These are phyloP conservation scores for Phytophthora hibernalis DNA, from an alignment of 352 stramenopile species.

Conservation along the genomic window DNA sequence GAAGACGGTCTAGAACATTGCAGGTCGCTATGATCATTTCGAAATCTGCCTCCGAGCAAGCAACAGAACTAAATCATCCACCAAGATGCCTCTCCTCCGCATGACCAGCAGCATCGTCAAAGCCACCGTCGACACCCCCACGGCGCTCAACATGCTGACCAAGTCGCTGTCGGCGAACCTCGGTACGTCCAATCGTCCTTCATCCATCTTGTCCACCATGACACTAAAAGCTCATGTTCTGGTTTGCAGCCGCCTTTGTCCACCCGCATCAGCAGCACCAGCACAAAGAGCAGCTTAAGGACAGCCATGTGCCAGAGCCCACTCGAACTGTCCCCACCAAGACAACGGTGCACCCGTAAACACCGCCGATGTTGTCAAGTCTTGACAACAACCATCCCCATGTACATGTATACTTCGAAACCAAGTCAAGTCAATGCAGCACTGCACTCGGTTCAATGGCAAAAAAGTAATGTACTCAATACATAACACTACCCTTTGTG, in stretches of 20 bases:
- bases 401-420: background rate
- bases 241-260: constrained; percentile 11
- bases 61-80: background rate
- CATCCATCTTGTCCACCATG: too few species aligned
- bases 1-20: background rate
- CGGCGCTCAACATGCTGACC: constrained; percentile 26
- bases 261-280: constrained; percentile 21
- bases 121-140: constrained; percentile 27
- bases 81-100: constrained; percentile 24
- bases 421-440: constrained; percentile 7
- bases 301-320: constrained; percentile 11
- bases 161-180: constrained; percentile 29
- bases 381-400: background rate
- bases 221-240: background rate
- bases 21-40: constrained; percentile 2
- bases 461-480: constrained; percentile 36
- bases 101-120: constrained; percentile 36
- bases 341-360: constrained; percentile 10
- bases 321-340: constrained; percentile 20
- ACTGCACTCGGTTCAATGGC: constrained; percentile 13
- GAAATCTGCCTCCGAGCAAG: constrained; percentile 10
- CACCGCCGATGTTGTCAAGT: too few species aligned
- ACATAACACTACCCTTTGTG: constrained; percentile 22
- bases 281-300: constrained; percentile 17
- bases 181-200: background rate